These are phyloP conservation scores for Sophora flavescens DNA, from an alignment of 306 rosid genomes.

Conservation along the genomic window DNA sequence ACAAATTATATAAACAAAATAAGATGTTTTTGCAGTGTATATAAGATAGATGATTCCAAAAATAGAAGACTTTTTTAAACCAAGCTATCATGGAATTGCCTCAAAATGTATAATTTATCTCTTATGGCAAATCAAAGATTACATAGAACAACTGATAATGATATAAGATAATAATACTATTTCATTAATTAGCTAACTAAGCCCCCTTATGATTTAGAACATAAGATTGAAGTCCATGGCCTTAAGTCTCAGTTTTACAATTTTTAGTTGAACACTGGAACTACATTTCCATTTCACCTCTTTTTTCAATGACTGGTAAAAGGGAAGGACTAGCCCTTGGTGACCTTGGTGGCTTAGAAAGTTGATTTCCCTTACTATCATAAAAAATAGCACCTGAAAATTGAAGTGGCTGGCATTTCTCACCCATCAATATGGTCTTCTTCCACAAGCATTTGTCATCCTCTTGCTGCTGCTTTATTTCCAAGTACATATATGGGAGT, in stretches of 20 bases:
- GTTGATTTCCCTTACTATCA: slow-evolving; percentile 52
- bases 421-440: slow-evolving; percentile 59
- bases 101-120: no score
- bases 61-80: background rate
- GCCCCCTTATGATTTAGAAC: background rate
- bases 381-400: slow-evolving; percentile 58
- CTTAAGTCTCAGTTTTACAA: background rate
- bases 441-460: slow-evolving; percentile 58
- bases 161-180: background rate
- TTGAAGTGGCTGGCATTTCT: slow-evolving; percentile 52
- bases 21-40: no score
- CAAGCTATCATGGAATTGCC: background rate
- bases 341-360: slow-evolving; percentile 52
- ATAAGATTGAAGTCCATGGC: background rate
- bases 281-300: background rate
- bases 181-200: background rate
- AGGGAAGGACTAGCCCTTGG: slow-evolving; percentile 40
- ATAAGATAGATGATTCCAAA: no score
- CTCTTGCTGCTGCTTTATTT: slow-evolving; percentile 10
- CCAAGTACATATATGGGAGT: background rate
- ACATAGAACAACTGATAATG: background rate
- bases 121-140: no score
- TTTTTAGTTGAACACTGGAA: background rate
- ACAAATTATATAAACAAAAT: no score
- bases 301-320: background rate